phyloP scores from a whole-genome alignment of 305 asterid species.

The Rubia tinctorum region DNA sequence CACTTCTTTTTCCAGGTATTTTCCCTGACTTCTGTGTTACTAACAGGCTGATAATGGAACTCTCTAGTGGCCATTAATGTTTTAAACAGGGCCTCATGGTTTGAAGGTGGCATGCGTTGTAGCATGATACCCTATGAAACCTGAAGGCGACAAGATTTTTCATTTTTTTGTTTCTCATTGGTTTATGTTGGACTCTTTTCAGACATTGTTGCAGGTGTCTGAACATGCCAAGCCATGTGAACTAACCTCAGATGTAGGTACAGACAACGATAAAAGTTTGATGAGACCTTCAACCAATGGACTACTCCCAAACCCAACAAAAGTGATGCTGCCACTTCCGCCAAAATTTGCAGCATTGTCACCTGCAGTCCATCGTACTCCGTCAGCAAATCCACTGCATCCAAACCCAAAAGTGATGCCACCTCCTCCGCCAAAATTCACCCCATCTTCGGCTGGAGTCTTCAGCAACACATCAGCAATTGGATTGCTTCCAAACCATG shows the following conservation, averaged over 20 bases:
- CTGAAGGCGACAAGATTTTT: no score
- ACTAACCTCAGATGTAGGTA: conserved; percentile 69
- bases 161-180: conserved; percentile 24
- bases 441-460: conserved; percentile 31
- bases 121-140: no score
- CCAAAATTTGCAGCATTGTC: conserved; percentile 45
- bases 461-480: conserved; percentile 2
- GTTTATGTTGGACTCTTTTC: conserved; percentile 38
- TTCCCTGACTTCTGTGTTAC: conserved; percentile 98
- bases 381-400: conserved; percentile 14
- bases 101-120: conserved; percentile 45
- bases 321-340: conserved; percentile 32
- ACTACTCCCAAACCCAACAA: conserved; percentile 48
- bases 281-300: conserved; percentile 36
- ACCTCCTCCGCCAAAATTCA: conserved; percentile 51
- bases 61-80: conserved; percentile 51
- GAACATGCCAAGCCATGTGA: conserved; percentile 63
- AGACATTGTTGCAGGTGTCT: conserved; percentile 67
- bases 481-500: conserved; percentile 42
- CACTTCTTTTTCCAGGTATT: conserved; percentile 95
- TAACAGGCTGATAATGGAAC: conserved; percentile 75
- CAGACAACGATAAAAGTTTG: conserved; percentile 36
- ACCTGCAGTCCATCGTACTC: neutral
- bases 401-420: conserved; percentile 40
- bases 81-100: conserved; percentile 61